phyloP scores from a whole-genome alignment of 345 rosid genomes.

The Psidium friedrichsthalianum region DNA sequence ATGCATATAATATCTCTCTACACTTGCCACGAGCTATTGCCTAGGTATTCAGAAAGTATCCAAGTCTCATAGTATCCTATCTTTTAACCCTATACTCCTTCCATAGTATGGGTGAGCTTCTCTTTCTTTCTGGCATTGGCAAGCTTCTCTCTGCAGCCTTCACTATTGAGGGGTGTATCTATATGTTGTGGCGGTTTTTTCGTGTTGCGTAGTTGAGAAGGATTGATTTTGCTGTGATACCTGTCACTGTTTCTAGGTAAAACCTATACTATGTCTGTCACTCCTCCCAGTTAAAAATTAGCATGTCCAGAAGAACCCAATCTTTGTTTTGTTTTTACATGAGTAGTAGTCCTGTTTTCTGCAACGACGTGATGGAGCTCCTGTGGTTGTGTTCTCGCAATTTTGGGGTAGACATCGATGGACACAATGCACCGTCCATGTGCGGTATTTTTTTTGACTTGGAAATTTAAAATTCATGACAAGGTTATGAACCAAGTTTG shows the following conservation, averaged over 20 bases:
- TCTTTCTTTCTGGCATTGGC: not conserved
- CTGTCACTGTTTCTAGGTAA: not conserved
- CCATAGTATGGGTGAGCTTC: too few relatives aligned
- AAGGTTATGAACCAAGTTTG: not conserved
- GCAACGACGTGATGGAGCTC: not conserved
- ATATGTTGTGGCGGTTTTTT: not conserved
- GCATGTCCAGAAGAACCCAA: not conserved
- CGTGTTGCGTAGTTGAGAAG: not conserved
- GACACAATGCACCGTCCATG: not conserved
- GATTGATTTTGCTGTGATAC: not conserved
- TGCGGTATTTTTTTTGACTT: not conserved
- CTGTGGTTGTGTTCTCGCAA: not conserved
- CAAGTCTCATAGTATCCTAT: not conserved
- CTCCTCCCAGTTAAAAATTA: not conserved
- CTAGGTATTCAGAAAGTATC: not conserved
- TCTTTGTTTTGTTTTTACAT: not conserved
- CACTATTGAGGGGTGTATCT: not conserved
- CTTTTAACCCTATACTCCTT: not conserved
- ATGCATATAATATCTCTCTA: not conserved
- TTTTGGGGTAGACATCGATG: not conserved
- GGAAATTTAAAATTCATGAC: not conserved
- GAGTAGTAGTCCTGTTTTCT: not conserved
- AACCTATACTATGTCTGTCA: not conserved
- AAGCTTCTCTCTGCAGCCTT: not conserved
- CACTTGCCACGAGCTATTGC: not conserved